Evolutionary conservation across 2,329 filamentous ascomycete genomes (phyloP).

Genomic region (Acarospora socialis): DNA sequence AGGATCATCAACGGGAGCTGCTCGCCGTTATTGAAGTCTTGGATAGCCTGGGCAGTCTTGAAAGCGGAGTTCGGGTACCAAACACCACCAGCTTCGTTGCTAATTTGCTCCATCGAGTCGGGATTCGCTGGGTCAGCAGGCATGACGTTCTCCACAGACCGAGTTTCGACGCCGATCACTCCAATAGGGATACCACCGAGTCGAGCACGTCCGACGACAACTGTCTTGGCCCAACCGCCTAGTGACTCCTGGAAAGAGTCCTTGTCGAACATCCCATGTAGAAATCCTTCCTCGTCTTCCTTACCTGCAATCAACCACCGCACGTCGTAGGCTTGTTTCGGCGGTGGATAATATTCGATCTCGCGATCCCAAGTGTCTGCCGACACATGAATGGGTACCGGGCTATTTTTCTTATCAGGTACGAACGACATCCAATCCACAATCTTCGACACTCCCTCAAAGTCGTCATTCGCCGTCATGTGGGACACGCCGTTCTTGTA

Average conservation of each 20-base stretch:
- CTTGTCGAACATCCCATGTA: slow-evolving; percentile 87
- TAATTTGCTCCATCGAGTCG: slow-evolving; percentile 92
- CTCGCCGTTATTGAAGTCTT: slow-evolving; percentile 98
- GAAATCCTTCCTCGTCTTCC: slow-evolving; percentile 71
- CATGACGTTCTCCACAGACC: slow-evolving; percentile 89
- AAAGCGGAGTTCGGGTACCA: slow-evolving; percentile 99
- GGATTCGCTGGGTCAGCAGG: slow-evolving; percentile 96
- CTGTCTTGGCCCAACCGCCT: slow-evolving; percentile 91
- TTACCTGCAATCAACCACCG: slow-evolving; percentile 85
- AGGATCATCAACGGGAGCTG: slow-evolving; percentile 98
- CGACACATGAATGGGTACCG: slow-evolving; percentile 80
- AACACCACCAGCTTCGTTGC: slow-evolving; percentile 90
- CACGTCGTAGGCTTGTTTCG: slow-evolving; percentile 81
- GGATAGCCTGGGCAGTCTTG: slow-evolving; percentile 98
- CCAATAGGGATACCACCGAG: slow-evolving; percentile 95
- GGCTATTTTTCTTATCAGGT: slow-evolving; percentile 84
- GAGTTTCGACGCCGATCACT: slow-evolving; percentile 94
- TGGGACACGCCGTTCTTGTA: slow-evolving; percentile 99
- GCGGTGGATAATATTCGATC: slow-evolving; percentile 61
- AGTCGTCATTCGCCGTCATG: slow-evolving; percentile 95
- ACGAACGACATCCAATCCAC: slow-evolving; percentile 97
- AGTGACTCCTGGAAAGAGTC: slow-evolving; percentile 94
- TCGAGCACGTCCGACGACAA: slow-evolving; percentile 90
- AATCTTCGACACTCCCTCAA: slow-evolving; percentile 94
- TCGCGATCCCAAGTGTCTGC: slow-evolving; percentile 88